Percentiles rank a stretch among this genome's conserved stretches.
These are phyloP conservation scores for Halophytophthora batemanensis DNA, from an alignment of 352 stramenopile species.

Conservation along the genomic window DNA sequence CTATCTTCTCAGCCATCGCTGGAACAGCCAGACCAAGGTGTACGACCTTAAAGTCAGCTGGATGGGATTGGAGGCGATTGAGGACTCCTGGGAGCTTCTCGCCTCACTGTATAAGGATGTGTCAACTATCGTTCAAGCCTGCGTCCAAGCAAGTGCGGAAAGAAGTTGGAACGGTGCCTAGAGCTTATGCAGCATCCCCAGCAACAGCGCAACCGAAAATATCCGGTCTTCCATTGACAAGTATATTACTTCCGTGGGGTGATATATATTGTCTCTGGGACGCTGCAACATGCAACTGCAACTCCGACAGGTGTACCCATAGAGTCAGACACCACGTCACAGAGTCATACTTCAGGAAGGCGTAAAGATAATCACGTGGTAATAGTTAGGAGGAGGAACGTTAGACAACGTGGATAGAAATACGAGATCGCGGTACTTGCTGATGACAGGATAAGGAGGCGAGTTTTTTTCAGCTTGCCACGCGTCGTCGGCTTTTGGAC, in stretches of 20 bases:
- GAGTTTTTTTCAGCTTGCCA: constrained; percentile 1
- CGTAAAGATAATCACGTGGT: too few relatives aligned
- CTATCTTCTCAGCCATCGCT: constrained; percentile 6
- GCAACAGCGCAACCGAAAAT: too few relatives aligned
- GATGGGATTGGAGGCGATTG: constrained; percentile 13
- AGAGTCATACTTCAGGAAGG: too few relatives aligned
- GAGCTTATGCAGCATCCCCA: too few relatives aligned
- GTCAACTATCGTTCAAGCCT: constrained; percentile 8
- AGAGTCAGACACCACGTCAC: too few relatives aligned
- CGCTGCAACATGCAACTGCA: too few relatives aligned
- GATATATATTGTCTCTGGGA: too few relatives aligned
- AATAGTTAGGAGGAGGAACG: constrained; percentile 5
- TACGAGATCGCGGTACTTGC: not conserved
- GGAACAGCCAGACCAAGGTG: constrained; percentile 7
- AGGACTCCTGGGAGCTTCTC: constrained; percentile 19
- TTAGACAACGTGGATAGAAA: not conserved
- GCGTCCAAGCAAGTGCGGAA: too few relatives aligned
- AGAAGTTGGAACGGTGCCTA: too few relatives aligned
- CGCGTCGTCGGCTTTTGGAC: not conserved
- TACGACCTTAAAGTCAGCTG: constrained; percentile 15
- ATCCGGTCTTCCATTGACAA: too few relatives aligned
- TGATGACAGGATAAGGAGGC: not conserved
- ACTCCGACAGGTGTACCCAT: too few relatives aligned
- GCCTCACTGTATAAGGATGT: constrained; percentile 7
- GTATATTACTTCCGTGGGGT: too few relatives aligned